Conservation (phyloP, 768 basidiomycete species). For the Strobilomyces dryophilus region DNA sequence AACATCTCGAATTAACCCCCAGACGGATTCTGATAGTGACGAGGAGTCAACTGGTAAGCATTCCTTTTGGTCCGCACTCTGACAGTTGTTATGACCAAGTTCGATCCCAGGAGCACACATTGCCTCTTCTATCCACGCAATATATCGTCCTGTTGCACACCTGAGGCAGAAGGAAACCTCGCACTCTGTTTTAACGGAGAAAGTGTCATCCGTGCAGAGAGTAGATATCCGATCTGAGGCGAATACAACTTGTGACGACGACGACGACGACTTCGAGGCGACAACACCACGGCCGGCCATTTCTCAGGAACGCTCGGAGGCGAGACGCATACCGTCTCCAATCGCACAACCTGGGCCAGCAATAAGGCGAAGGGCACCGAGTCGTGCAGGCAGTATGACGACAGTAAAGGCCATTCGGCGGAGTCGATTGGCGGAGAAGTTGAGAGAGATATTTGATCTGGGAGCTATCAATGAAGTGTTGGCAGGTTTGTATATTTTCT, state of each 20-base stretch:
- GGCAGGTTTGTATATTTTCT: conserved; percentile 50
- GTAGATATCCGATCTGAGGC: conserved; percentile 29
- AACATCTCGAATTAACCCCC: conserved; percentile 37
- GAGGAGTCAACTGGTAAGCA: conserved; percentile 46
- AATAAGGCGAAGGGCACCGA: conserved; percentile 23
- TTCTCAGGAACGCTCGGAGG: conserved; percentile 10
- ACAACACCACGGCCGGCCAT: conserved; percentile 39
- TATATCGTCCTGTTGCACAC: conserved; percentile 76
- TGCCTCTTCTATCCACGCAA: conserved; percentile 85
- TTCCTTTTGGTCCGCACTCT: conserved; percentile 9
- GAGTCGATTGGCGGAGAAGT: conserved; percentile 76
- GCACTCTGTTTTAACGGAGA: conserved; percentile 12
- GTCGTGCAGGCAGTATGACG: conserved; percentile 61
- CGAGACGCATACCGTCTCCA: neutral
- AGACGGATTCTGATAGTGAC: conserved; percentile 56
- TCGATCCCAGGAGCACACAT: conserved; percentile 41
- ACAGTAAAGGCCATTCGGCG: conserved; percentile 69
- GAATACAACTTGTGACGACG: conserved; percentile 43
- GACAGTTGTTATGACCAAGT: neutral
- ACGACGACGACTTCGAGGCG: conserved; percentile 60
- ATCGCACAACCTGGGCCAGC: conserved; percentile 16
- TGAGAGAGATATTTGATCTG: conserved; percentile 85
- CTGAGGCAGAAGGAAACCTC: conserved; percentile 42
- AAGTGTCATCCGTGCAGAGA: conserved; percentile 7
- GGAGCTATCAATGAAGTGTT: conserved; percentile 80